Base-by-base conservation (phyloP, 805 yeast species). In the Spathaspora hagerdaliae region DNA sequence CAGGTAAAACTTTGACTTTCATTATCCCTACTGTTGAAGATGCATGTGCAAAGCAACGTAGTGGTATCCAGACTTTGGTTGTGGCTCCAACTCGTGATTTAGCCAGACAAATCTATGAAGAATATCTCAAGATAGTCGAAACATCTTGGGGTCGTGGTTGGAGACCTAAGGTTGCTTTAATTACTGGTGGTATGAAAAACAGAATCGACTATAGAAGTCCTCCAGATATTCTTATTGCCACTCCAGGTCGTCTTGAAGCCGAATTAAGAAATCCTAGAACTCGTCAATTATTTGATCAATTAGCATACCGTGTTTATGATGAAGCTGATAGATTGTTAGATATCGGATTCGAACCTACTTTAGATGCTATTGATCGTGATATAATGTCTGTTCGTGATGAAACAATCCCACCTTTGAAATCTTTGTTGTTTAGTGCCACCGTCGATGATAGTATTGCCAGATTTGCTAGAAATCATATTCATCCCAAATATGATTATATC, bases 1-100 rank as follows among this genome's bases (percentile, higher is more conserved):
- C 97, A 2, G 97, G 97, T 58, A 90, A 90, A 63, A 90, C 97
- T 0, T 80, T 87, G 51, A 95, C 97, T 0, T 90, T 88, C 63
- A 84, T 91, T 49, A 71, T 91, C 37, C 97, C 97, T 2, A 76
- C 79, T 39, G 47, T 60, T 53, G 41, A 60, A 56, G 45, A 55
- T 53, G 56, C 59, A 34, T 43, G 51, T 9, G 47, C 48, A 2
- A 64, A 60, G 13, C 58, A 61, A 5, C 71, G 77, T 51, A 13
- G 26, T 1, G 24, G 34, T 14, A 63, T 64, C 3, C 52, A 56
- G 14, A 60, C 89, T 31, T 76, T 91, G 47, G 79, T 90, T 24
- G 77, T 90, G 45, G 85, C 92, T 2, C 97, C 97, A 39, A 90
- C 97, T 6, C 80, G 97, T 70, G 97, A 91, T 67, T 75, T 90